Conservation (phyloP, 2,329 filamentous ascomycete species). For the Huntiella abstrusa region DNA sequence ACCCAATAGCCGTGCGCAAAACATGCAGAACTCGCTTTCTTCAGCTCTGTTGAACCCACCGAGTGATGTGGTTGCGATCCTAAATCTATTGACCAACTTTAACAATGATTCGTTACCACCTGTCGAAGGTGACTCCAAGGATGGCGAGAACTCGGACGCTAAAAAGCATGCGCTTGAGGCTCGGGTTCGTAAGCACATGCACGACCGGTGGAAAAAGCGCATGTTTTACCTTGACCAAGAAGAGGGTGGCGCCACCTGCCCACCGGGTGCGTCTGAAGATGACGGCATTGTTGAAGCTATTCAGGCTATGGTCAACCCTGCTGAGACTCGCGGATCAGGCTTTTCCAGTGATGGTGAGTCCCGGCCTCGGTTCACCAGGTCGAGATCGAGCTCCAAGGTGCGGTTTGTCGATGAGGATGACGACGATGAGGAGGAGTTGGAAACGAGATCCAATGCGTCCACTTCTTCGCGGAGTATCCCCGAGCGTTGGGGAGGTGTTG, state of each 20-base stretch:
- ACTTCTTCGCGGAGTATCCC: constrained; percentile 54
- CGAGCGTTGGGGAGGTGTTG: constrained; percentile 62
- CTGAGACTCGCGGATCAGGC: background rate
- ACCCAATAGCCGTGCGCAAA: constrained; percentile 2
- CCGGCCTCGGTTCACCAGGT: constrained; percentile 29
- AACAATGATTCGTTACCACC: background rate
- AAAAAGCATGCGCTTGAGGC: no score
- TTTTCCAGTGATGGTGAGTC: constrained; percentile 13
- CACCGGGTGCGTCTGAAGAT: constrained; percentile 32
- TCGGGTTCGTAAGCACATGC: constrained; percentile 29
- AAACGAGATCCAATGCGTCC: constrained; percentile 51
- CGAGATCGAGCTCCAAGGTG: constrained; percentile 61
- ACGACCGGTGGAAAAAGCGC: constrained; percentile 57
- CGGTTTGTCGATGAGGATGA: constrained; percentile 52
- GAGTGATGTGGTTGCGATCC: constrained; percentile 7
- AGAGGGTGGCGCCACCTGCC: constrained; percentile 42
- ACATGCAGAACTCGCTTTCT: constrained; percentile 5
- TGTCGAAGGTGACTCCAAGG: background rate
- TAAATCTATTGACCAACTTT: constrained; percentile 5
- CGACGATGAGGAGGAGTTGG: constrained; percentile 30
- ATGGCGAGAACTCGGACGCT: background rate
- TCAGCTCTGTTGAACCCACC: constrained; percentile 16
- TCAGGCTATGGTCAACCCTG: constrained; percentile 16
- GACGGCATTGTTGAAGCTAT: constrained; percentile 33
- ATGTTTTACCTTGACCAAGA: constrained; percentile 75